Conservation (phyloP, 441 rosid species). For the Erodium texanum region DNA sequence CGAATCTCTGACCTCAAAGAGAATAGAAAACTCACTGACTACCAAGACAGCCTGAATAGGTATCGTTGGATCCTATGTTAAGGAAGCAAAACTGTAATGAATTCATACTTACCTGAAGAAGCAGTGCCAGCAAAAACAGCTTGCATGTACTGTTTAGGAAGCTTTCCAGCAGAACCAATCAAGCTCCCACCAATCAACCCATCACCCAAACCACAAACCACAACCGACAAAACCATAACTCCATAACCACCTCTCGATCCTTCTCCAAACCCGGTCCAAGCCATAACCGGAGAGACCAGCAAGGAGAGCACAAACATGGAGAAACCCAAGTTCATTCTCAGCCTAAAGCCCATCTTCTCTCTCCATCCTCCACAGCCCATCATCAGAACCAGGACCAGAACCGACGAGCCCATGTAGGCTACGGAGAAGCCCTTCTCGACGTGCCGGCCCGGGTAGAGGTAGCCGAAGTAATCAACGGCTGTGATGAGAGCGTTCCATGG, state of each 20-base stretch:
- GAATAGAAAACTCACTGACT: no score
- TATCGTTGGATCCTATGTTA: no score
- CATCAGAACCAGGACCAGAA: constrained; percentile 45
- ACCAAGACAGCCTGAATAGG: no score
- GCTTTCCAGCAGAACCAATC: constrained; percentile 74
- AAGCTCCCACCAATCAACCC: constrained; percentile 74
- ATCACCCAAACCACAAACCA: constrained; percentile 71
- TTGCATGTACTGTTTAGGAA: constrained; percentile 82
- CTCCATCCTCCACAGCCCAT: constrained; percentile 48
- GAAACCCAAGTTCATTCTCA: constrained; percentile 77
- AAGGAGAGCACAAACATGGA: constrained; percentile 56
- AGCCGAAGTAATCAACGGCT: constrained; percentile 71
- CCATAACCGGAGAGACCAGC: constrained; percentile 56
- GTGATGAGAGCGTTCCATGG: constrained; percentile 95
- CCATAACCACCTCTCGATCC: constrained; percentile 29
- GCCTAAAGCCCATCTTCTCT: constrained; percentile 41
- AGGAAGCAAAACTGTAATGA: no score
- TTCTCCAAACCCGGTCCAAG: constrained; percentile 35
- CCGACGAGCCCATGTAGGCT: constrained; percentile 74
- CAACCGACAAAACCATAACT: constrained; percentile 46
- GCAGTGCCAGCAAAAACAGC: constrained; percentile 94
- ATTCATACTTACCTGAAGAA: constrained; percentile 80
- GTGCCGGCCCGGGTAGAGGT: constrained; percentile 55
- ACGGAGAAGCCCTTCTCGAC: constrained; percentile 74
- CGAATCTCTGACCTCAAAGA: no score